Conservation (phyloP, 2,329 filamentous ascomycete species). For the Ophioceras dolichostomum region DNA sequence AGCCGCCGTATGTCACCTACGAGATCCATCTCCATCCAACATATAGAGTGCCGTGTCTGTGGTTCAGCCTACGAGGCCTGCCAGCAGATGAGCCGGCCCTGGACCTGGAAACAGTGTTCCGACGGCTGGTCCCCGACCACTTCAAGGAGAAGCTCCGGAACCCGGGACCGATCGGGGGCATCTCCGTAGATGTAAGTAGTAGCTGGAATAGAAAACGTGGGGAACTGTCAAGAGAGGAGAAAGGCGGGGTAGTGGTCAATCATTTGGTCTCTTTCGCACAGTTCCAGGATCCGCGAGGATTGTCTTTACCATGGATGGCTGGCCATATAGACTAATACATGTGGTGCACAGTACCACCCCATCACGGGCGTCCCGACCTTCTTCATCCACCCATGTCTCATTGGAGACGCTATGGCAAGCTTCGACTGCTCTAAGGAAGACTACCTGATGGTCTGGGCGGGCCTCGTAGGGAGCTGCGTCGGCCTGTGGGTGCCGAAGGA, state of each 20-base stretch:
- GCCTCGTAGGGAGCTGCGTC: conserved; percentile 70
- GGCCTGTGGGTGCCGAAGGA: conserved; percentile 66
- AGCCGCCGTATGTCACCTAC: conserved; percentile 46
- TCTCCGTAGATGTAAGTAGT: conserved; percentile 68
- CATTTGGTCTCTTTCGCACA: too few species aligned
- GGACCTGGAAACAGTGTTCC: conserved; percentile 58
- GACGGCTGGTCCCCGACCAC: conserved; percentile 54
- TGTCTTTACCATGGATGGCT: conserved; percentile 7
- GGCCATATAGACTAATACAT: conserved; percentile 11
- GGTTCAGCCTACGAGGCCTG: conserved; percentile 55
- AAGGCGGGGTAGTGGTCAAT: neutral
- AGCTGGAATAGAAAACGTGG: neutral
- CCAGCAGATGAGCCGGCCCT: conserved; percentile 42
- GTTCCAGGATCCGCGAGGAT: too few species aligned
- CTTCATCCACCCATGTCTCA: conserved; percentile 88
- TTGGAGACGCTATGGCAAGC: conserved; percentile 64
- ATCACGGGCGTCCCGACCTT: conserved; percentile 65
- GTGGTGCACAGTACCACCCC: conserved; percentile 60
- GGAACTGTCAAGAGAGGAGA: neutral
- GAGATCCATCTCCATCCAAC: conserved; percentile 65
- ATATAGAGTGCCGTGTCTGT: conserved; percentile 64
- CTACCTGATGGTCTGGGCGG: conserved; percentile 83
- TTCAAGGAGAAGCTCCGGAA: conserved; percentile 49
- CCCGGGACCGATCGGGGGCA: conserved; percentile 55
- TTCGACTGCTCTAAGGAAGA: conserved; percentile 49